These are phyloP conservation scores for Botryotinia convoluta DNA, from an alignment of 2,329 filamentous ascomycete genomes.

Conservation along the genomic window DNA sequence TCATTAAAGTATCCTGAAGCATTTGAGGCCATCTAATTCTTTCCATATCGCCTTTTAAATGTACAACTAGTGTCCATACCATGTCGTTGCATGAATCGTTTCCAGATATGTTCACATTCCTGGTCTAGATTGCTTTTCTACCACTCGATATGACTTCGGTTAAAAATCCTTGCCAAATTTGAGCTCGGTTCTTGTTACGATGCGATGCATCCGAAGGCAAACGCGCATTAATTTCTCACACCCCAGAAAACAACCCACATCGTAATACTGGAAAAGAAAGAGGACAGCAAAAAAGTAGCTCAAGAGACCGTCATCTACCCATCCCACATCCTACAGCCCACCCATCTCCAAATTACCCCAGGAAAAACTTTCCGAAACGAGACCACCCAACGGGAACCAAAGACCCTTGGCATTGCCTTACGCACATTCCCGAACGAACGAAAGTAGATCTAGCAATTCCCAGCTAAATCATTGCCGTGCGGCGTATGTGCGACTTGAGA, in stretches of 20 bases:
- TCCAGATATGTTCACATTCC: background rate
- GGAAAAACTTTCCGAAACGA: constrained; percentile 17
- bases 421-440: constrained; percentile 20
- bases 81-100: constrained; percentile 9
- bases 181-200: constrained; percentile 11
- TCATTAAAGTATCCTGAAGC: background rate
- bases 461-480: constrained; percentile 21
- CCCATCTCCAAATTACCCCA: constrained; percentile 13
- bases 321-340: constrained; percentile 5
- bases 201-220: constrained; percentile 13
- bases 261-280: constrained; percentile 13
- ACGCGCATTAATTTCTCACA: constrained; percentile 10
- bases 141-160: background rate
- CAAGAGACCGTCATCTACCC: constrained; percentile 11
- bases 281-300: background rate
- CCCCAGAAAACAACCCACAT: background rate
- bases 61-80: background rate
- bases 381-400: constrained; percentile 12
- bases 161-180: constrained; percentile 14
- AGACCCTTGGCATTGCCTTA: constrained; percentile 20
- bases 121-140: background rate
- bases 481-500: constrained; percentile 21
- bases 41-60: background rate
- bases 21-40: background rate
- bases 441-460: constrained; percentile 19